These are phyloP conservation scores for Castanospermum australe DNA, from an alignment of 306 rosid genomes.

Conservation along the genomic window DNA sequence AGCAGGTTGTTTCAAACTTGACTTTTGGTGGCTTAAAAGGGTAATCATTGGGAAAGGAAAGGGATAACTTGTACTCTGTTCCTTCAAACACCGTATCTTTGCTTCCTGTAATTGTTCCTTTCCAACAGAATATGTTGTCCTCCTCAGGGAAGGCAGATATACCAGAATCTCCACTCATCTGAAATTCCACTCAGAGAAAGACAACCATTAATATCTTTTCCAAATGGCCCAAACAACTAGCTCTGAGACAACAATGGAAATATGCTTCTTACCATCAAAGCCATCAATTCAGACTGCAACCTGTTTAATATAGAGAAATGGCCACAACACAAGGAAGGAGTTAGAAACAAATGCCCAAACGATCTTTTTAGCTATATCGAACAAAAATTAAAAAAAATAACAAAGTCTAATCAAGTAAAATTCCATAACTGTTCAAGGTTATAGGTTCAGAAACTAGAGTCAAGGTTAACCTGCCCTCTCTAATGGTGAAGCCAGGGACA, in stretches of 20 bases:
- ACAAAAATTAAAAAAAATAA: background rate
- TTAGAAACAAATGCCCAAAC: conserved; percentile 21
- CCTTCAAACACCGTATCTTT: conserved; percentile 90
- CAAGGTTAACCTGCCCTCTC: background rate
- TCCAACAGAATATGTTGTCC: conserved; percentile 94
- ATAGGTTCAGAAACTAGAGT: background rate
- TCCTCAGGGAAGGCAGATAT: conserved; percentile 95
- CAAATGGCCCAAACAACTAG: background rate
- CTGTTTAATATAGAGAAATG: conserved; percentile 35
- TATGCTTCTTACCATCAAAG: conserved; percentile 74
- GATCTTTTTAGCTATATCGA: background rate
- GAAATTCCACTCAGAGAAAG: background rate
- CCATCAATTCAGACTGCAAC: conserved; percentile 96
- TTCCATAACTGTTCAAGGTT: background rate
- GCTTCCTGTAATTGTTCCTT: conserved; percentile 94
- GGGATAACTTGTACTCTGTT: conserved; percentile 77
- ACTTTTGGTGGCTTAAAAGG: conserved; percentile 95
- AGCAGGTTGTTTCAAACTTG: conserved; percentile 82
- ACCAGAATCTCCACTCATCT: conserved; percentile 96
- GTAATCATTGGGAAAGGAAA: conserved; percentile 84
- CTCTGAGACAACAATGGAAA: too few species aligned
- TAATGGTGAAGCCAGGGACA: too few species aligned
- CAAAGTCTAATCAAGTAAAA: background rate
- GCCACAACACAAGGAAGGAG: conserved; percentile 4
- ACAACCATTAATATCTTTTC: background rate